Base-by-base conservation (phyloP, 441 rosid genomes). In the Erodium chrysanthum region DNA sequence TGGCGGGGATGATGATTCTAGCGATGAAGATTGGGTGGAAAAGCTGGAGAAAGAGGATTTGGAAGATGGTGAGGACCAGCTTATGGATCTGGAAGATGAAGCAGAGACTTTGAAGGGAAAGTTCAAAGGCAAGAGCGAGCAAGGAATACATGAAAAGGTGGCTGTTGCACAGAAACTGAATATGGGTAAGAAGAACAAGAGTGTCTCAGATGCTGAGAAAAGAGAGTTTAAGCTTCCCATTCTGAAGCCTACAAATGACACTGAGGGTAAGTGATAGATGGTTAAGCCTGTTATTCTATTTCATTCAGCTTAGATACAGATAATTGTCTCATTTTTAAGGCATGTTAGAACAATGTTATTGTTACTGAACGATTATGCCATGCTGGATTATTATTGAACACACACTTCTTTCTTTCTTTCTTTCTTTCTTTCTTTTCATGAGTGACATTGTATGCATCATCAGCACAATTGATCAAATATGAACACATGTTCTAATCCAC, bases 21-120 rank as follows among this genome's bases (percentile, higher is more conserved):
- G 83, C 40, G 98, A 95, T 78, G 95, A 90, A 59, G 94, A 92
- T 48, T 92, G 99, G 97, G 85, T 76, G 29, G 75, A 74, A 77
- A 81, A 80, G 54, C 65, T 21, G 14, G 88, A 67, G 66, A 81
- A 84, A 70, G 90, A 84, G 71, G 90, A 82, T 27, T 25, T n/a
- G 64, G 90, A 86, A 59, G 79, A 75, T 17, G 87, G 70, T 25
- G 86, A 76, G 18, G 85, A 77, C 65, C 82, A 70, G 61, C 85
- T 79, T 42, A 75, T 84, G 74, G 94, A 83, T 81, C 66, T 86
- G 77, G 91, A 68, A 68, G 84, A 77, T 64, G 90, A 83, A 77
- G 80, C 75, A 66, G 81, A 70, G 69, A 68, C 70, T 22, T 21
- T 42, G 8, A 78, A 74, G 48, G 77, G 68, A 15, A 81, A 76